Evolutionary conservation across 176 grass and related monocot genomes (phyloP).

Genomic region (Alloteropsis semialata): DNA sequence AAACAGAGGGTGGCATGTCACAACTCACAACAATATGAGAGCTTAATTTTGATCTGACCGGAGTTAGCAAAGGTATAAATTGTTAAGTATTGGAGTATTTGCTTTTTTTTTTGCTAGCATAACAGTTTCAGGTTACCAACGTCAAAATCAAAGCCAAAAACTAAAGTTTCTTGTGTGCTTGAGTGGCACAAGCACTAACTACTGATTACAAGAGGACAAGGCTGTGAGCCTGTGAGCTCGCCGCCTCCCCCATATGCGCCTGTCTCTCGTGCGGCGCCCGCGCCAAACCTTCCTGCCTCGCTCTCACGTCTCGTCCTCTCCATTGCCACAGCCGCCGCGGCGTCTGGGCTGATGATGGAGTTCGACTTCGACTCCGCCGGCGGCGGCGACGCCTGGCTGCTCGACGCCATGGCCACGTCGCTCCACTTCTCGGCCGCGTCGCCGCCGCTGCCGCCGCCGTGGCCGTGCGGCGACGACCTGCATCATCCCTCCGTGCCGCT

Average conservation of each 20-base stretch:
- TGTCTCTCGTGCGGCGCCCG: background rate
- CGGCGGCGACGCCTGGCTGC: conserved; percentile 33
- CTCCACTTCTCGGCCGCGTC: conserved; percentile 17
- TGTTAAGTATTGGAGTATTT: too few species aligned
- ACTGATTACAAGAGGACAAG: background rate
- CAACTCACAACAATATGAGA: too few species aligned
- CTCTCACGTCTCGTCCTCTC: background rate
- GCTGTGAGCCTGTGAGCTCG: background rate
- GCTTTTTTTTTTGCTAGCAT: too few species aligned
- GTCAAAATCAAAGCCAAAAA: background rate
- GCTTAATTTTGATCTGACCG: too few species aligned
- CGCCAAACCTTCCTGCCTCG: background rate
- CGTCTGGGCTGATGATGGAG: conserved; percentile 17
- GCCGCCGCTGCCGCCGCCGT: conserved; percentile 26
- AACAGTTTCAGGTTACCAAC: background rate
- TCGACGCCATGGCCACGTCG: conserved; percentile 45
- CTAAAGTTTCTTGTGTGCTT: background rate
- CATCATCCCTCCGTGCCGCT: background rate
- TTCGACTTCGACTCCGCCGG: conserved; percentile 18
- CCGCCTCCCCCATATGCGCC: background rate
- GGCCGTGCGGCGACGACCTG: conserved; percentile 30
- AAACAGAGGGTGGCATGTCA: too few species aligned
- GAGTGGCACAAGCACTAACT: background rate
- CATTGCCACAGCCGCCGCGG: background rate
- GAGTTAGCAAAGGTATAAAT: too few species aligned